A percentile compares a stretch with the other conserved stretches of the same genome.
Evolutionary conservation across 257 asterid species (phyloP).

Genomic region (Nicotiana otophora): DNA sequence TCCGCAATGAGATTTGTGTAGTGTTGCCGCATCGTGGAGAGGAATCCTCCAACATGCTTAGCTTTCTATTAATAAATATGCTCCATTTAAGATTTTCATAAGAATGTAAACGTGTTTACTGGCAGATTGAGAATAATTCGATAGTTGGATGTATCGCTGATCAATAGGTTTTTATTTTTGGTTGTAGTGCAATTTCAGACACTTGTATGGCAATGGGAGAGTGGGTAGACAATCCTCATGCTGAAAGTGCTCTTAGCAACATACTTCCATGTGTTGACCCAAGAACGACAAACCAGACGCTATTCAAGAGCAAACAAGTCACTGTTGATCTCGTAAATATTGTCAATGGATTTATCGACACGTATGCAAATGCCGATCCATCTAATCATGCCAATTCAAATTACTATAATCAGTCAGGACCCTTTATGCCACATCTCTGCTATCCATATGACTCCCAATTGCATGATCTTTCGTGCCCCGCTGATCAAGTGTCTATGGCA

Average conservation of each 20-base stretch:
- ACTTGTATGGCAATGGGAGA: slow-evolving; percentile 97
- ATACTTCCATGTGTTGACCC: slow-evolving; percentile 97
- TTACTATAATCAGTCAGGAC: slow-evolving; percentile 84
- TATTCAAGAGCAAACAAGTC: slow-evolving; percentile 78
- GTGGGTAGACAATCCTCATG: slow-evolving; percentile 96
- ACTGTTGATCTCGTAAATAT: slow-evolving; percentile 61
- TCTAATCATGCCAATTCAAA: slow-evolving; percentile 31
- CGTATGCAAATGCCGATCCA: slow-evolving; percentile 72
- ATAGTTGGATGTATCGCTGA: neutral
- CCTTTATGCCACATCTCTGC: slow-evolving; percentile 66
- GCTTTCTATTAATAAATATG: neutral
- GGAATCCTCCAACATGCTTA: neutral
- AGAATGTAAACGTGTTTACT: no score
- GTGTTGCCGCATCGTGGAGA: neutral
- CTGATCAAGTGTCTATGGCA: slow-evolving; percentile 55
- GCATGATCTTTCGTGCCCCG: slow-evolving; percentile 62
- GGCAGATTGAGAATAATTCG: no score
- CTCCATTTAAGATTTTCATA: no score
- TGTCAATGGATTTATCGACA: slow-evolving; percentile 57
- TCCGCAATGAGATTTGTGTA: neutral
- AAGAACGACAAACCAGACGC: slow-evolving; percentile 76
- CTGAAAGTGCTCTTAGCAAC: slow-evolving; percentile 94
- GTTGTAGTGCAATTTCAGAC: slow-evolving; percentile 65
- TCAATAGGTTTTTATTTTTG: neutral
- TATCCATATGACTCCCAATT: slow-evolving; percentile 73